phyloP scores from a whole-genome alignment of 768 basidiomycete species.

The Hortiboletus flavorubellus region DNA sequence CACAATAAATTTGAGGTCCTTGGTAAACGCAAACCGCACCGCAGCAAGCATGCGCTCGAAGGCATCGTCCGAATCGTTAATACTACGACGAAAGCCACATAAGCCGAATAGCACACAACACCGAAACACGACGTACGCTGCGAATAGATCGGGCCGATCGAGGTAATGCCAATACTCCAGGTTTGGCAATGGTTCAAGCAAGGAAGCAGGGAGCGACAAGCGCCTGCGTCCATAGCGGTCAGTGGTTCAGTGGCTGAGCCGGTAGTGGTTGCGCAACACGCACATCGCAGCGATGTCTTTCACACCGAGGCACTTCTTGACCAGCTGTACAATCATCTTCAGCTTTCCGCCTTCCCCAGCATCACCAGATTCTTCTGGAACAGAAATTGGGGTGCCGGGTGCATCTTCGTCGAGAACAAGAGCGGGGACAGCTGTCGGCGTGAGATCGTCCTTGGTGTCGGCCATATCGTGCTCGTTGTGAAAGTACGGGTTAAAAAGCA shows the following conservation, averaged over 20 bases:
- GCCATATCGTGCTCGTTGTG: constrained; percentile 15
- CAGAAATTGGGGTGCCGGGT: constrained; percentile 55
- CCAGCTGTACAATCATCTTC: constrained; percentile 88
- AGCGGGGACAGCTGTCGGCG: constrained; percentile 2
- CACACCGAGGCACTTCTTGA: constrained; percentile 89
- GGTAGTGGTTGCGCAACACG: constrained; percentile 27
- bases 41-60: constrained; percentile 95
- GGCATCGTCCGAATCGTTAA: constrained; percentile 90
- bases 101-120: not conserved
- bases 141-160: constrained; percentile 88
- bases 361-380: constrained; percentile 71
- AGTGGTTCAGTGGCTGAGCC: constrained; percentile 10
- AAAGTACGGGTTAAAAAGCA: not conserved
- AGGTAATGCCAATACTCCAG: constrained; percentile 96
- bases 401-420: constrained; percentile 45
- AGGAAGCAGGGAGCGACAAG: constrained; percentile 85
- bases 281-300: constrained; percentile 95
- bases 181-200: constrained; percentile 93
- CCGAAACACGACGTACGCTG: constrained; percentile 60
- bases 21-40: constrained; percentile 83
- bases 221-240: constrained; percentile 51
- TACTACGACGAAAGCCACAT: constrained; percentile 43
- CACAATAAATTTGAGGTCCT: constrained; percentile 91
- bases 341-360: constrained; percentile 86
- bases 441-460: constrained; percentile 12